Percentiles rank a stretch among this genome's conserved stretches.
Evolutionary conservation across 495 filamentous ascomycete genomes (phyloP).

Genomic region (Lentithecium fluviatile): DNA sequence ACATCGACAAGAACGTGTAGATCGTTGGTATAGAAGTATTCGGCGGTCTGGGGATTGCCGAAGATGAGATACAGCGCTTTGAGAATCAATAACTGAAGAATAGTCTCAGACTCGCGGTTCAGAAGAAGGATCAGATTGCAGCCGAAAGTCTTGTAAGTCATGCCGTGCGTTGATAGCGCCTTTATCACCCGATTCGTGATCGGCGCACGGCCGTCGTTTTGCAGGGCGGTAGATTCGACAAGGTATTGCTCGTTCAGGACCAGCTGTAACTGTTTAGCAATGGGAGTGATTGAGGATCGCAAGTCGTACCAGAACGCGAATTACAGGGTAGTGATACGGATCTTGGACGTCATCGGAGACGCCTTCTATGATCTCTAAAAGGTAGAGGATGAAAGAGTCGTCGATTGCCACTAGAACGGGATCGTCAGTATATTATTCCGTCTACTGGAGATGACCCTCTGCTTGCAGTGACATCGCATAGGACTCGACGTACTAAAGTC

Average conservation of each 20-base stretch:
- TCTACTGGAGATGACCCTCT: not conserved
- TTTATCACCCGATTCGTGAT: slow-evolving; percentile 91
- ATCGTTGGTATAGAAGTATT: slow-evolving; percentile 99
- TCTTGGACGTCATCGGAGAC: slow-evolving; percentile 87
- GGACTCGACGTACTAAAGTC: slow-evolving; percentile 63
- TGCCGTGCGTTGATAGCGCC: slow-evolving; percentile 73
- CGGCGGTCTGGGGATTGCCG: slow-evolving; percentile 83
- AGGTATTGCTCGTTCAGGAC: slow-evolving; percentile 99
- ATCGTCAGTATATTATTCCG: slow-evolving; percentile 27
- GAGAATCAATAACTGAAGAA: slow-evolving; percentile 87
- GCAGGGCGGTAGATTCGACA: slow-evolving; percentile 63
- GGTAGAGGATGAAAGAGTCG: slow-evolving; percentile 77
- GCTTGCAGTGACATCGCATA: not conserved
- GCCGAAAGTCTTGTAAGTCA: slow-evolving; percentile 86
- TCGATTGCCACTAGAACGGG: slow-evolving; percentile 60
- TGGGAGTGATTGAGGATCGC: not conserved
- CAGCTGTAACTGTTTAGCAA: slow-evolving; percentile 54
- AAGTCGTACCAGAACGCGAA: slow-evolving; percentile 73
- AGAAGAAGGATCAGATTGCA: slow-evolving; percentile 96
- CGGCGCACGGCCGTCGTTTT: slow-evolving; percentile 44
- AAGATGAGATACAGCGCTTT: slow-evolving; percentile 95
- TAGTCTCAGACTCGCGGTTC: slow-evolving; percentile 89
- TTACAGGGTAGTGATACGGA: slow-evolving; percentile 94
- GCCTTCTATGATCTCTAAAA: slow-evolving; percentile 86
- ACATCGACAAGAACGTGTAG: slow-evolving; percentile 92